A percentile compares a stretch with the other conserved stretches of the same genome.
Evolutionary conservation across 1,139 yeast genomes (phyloP).

Genomic region (Hemisphaericaspora xylanilytica): DNA sequence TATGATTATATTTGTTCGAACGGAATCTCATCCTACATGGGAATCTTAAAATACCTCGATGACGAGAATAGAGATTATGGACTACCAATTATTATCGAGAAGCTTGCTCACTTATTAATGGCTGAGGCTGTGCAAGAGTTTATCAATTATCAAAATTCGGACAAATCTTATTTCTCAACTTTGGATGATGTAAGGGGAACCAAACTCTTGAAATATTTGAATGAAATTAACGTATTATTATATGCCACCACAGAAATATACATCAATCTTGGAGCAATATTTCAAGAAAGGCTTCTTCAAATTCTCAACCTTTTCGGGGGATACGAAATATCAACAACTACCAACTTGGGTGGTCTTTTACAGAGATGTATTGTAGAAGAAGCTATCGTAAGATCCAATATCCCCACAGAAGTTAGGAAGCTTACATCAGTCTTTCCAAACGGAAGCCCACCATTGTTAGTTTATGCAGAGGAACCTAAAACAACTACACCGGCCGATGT

Average conservation of each 20-base stretch:
- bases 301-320: slow-evolving; percentile 43
- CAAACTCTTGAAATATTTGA: slow-evolving; percentile 32
- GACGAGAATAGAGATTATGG: slow-evolving; percentile 55
- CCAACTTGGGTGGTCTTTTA: slow-evolving; percentile 42
- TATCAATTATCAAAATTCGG: slow-evolving; percentile 16
- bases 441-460: slow-evolving; percentile 36
- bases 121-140: slow-evolving; percentile 18
- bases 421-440: slow-evolving; percentile 36
- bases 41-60: slow-evolving; percentile 55
- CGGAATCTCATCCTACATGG: slow-evolving; percentile 52
- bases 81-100: slow-evolving; percentile 24
- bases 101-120: slow-evolving; percentile 16
- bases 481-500: too few species aligned
- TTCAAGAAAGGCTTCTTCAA: slow-evolving; percentile 48
- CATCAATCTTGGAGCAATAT: slow-evolving; percentile 48
- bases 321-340: slow-evolving; percentile 23
- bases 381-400: slow-evolving; percentile 41
- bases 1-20: slow-evolving; percentile 59
- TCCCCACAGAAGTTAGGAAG: slow-evolving; percentile 48
- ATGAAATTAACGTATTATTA: slow-evolving; percentile 37
- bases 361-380: slow-evolving; percentile 58
- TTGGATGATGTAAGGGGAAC: slow-evolving; percentile 31
- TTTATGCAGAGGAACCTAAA: slow-evolving; percentile 35
- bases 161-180: slow-evolving; percentile 27
- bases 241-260: slow-evolving; percentile 52